Conservation (phyloP, 352 stramenopile genomes). For the Pythium folliculosum region DNA sequence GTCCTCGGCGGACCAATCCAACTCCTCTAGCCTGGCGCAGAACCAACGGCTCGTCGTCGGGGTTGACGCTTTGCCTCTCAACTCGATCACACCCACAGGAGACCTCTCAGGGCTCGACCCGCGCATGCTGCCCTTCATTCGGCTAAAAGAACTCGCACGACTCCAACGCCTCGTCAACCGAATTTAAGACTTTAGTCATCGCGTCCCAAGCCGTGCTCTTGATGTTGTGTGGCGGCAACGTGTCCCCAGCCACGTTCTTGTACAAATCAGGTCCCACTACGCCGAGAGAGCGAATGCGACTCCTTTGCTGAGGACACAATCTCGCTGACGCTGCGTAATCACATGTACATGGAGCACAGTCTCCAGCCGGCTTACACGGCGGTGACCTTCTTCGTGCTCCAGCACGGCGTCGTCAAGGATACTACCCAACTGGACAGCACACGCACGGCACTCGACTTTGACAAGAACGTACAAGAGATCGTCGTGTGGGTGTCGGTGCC, state of each 20-base stretch:
- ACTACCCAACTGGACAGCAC: neutral
- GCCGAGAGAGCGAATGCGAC: conserved; percentile 1
- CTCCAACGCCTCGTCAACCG: too few species aligned
- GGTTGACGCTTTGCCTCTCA: neutral
- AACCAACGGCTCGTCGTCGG: conserved; percentile 3
- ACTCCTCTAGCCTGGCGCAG: too few species aligned
- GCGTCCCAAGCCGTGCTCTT: too few species aligned
- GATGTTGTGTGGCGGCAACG: too few species aligned
- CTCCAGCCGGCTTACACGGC: conserved; percentile 17
- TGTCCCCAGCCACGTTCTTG: too few species aligned
- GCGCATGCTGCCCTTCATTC: too few species aligned
- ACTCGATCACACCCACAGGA: neutral
- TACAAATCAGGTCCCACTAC: too few species aligned
- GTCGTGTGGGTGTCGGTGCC: conserved; percentile 10
- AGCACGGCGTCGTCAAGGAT: conserved; percentile 9
- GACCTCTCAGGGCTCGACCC: neutral
- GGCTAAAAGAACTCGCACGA: neutral
- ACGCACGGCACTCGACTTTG: conserved; percentile 10
- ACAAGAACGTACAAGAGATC: conserved; percentile 17
- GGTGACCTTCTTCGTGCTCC: conserved; percentile 9
- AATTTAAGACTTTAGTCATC: too few species aligned
- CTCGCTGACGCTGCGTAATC: conserved; percentile 7
- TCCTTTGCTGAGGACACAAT: too few species aligned
- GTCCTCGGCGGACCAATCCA: too few species aligned
- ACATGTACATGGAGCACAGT: conserved; percentile 18